Evolutionary conservation across 2,329 filamentous ascomycete genomes (phyloP), one percentile per base, ranked within the genome.

Genomic region (Hypomyces rosellus): DNA sequence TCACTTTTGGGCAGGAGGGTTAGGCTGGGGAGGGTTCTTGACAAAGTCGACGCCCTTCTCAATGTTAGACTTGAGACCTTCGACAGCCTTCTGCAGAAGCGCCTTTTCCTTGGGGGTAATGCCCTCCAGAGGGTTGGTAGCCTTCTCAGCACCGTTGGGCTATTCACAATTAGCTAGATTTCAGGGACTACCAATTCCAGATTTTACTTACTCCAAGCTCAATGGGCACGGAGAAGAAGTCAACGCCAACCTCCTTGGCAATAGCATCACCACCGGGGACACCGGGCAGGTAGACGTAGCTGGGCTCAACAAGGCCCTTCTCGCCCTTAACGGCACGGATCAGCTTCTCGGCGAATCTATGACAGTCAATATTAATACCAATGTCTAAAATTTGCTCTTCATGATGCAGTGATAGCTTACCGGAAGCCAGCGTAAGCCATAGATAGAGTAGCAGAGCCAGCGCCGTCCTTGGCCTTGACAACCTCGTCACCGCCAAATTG

Each of bases 401-500:
- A 33, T 18, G 16, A 14, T 16, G 5, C 18, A 22, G 13, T 15
- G 6, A 5, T 38, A 52, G 64, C 78, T 59, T 74, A 91, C 86
- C 89, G 87, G 83, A 85, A 97, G 60, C 93, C 93, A 60, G 93
- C 93, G 69, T 90, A 95, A 54, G 90, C 90, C 90, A 96, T 96
- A 63, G 89, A 95, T 49, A 96, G 80, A 53, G 90, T 96, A 59
- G 90, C 90, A 54, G 89, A 95, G 58, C 90, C 90, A 66, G 85
- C 84, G 64, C 90, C 90, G 59, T 93, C 88, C 82, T 96, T 96
- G 68, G 90, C 90, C 80, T 92, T 85, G 70, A 96, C 90, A 57
- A 96, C 90, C 76, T 96, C 90, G 62, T 99, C 93, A 78, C 93
- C 93, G 69, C 93, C 93, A 62, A 96, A 97, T 73, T 99, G 93